Percentiles rank a stretch among this genome's conserved stretches.
phyloP scores from a whole-genome alignment of 2,329 filamentous ascomycete genomes.

The Curvularia sp. region DNA sequence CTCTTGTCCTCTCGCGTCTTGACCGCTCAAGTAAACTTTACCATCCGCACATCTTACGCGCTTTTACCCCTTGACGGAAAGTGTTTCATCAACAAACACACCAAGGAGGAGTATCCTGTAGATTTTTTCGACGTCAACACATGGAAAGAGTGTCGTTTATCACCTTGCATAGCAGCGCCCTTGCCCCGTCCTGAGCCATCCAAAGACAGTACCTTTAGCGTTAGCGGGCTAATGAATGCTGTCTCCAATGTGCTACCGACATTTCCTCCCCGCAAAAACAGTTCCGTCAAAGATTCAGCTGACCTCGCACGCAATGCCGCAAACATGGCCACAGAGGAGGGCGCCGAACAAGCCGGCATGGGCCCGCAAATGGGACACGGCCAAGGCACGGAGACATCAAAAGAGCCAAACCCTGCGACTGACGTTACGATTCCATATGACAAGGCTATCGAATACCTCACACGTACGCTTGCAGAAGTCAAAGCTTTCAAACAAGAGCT shows the following conservation, averaged over 20 bases:
- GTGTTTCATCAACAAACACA: slow-evolving; percentile 85
- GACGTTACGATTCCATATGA: slow-evolving; percentile 62
- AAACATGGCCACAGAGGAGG: slow-evolving; percentile 37
- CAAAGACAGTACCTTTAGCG: slow-evolving; percentile 49
- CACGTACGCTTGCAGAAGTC: slow-evolving; percentile 73
- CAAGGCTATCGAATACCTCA: slow-evolving; percentile 70
- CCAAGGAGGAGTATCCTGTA: slow-evolving; percentile 78
- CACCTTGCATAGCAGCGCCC: slow-evolving; percentile 75
- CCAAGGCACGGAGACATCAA: slow-evolving; percentile 33
- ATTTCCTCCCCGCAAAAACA: slow-evolving; percentile 45
- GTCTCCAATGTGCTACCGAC: slow-evolving; percentile 56
- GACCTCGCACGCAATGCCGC: slow-evolving; percentile 38
- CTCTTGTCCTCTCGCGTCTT: slow-evolving; percentile 87
- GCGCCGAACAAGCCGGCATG: slow-evolving; percentile 46
- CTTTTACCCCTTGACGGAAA: slow-evolving; percentile 85
- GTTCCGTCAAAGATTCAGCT: slow-evolving; percentile 24
- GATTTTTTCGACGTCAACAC: slow-evolving; percentile 82
- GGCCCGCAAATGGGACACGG: slow-evolving; percentile 57
- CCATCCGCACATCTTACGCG: slow-evolving; percentile 82
- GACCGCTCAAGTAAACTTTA: slow-evolving; percentile 92
- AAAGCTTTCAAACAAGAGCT: slow-evolving; percentile 80
- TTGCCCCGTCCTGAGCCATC: slow-evolving; percentile 62
- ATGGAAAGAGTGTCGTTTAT: slow-evolving; percentile 80
- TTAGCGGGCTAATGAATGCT: slow-evolving; percentile 55
- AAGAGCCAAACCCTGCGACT: slow-evolving; percentile 42